Evolutionary conservation across 768 basidiomycete species (phyloP), one percentile per base, ranked within the genome.

Genomic region (Terana coerulea): DNA sequence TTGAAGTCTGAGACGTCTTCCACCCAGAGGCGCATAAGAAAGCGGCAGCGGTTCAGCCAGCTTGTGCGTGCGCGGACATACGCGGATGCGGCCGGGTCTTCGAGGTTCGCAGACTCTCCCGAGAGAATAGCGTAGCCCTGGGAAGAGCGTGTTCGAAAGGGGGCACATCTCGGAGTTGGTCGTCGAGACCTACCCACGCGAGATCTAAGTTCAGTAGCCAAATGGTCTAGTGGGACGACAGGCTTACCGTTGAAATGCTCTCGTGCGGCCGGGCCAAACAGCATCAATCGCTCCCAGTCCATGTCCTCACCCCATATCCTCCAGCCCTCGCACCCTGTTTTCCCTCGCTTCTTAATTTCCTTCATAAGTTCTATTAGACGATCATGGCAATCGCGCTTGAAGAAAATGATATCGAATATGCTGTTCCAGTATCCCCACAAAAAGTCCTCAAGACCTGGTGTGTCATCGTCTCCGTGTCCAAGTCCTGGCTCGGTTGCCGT

Each of bases 371-470:
- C 24, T n/a, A 39, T 26, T 3, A 56, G 29, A 3, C 51, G 47
- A 6, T 47, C 47, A 11, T 56, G 55, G 24, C 30, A 8, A 9
- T 37, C 39, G 2, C 36, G 14, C 19, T 56, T 44, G 9, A 45
- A 41, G 10, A 44, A 11, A 10, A 44, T 40, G 11, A 43, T 19
- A 0, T 26, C n/a, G 14, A 49, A 1, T 12, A 50, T 6, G 2
- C 3, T n/a, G n/a, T 21, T n/a, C 55, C 55, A 56, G 36, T 53
- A 40, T 17, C 1, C 19, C 51, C 55, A 56, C 1, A 56, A 33
- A 37, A 56, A 51, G 14, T n/a, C n/a, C 35, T 51, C 45, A 5
- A 58, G 41, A 1, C 56, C 56, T 3, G 52, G 56, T 2, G 53
- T 54, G 29, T 51, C 52, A n/a, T n/a, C n/a, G n/a, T n/a, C n/a